These are phyloP conservation scores for Curvularia spicifera DNA, from an alignment of 2,329 filamentous ascomycete genomes.

Conservation along the genomic window DNA sequence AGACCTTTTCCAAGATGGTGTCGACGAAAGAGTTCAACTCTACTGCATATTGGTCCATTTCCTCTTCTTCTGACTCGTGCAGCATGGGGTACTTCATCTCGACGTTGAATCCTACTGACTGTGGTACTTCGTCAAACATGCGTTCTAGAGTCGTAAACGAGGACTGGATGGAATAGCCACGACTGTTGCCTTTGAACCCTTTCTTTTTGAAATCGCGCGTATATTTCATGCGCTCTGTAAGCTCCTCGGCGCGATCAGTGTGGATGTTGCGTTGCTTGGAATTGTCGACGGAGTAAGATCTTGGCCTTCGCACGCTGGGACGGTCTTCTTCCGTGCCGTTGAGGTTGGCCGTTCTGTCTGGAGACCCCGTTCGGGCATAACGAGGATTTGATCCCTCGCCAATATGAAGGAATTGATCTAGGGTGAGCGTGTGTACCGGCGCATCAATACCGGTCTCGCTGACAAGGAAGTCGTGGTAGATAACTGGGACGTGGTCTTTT, in stretches of 20 bases:
- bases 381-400: conserved; percentile 63
- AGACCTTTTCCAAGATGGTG: conserved; percentile 87
- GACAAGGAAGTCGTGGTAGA: conserved; percentile 98
- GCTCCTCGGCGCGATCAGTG: conserved; percentile 55
- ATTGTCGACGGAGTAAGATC: conserved; percentile 67
- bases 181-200: conserved; percentile 93
- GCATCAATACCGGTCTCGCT: conserved; percentile 98
- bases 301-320: conserved; percentile 45
- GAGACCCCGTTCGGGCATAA: conserved; percentile 57
- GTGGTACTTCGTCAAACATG: conserved; percentile 83
- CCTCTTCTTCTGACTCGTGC: conserved; percentile 90
- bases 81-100: conserved; percentile 99
- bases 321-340: conserved; percentile 28
- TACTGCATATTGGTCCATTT: conserved; percentile 95
- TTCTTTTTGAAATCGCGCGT: conserved; percentile 93
- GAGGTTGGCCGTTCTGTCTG: conserved; percentile 31
- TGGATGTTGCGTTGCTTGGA: conserved; percentile 52
- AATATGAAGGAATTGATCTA: conserved; percentile 94
- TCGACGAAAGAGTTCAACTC: conserved; percentile 97
- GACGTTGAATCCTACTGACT: conserved; percentile 92
- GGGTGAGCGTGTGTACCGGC: conserved; percentile 89
- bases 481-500: conserved; percentile 98
- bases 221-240: conserved; percentile 92
- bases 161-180: conserved; percentile 92
- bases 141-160: conserved; percentile 96